Base-by-base conservation (phyloP, 768 basidiomycete species). In the Kwoniella pini region DNA sequence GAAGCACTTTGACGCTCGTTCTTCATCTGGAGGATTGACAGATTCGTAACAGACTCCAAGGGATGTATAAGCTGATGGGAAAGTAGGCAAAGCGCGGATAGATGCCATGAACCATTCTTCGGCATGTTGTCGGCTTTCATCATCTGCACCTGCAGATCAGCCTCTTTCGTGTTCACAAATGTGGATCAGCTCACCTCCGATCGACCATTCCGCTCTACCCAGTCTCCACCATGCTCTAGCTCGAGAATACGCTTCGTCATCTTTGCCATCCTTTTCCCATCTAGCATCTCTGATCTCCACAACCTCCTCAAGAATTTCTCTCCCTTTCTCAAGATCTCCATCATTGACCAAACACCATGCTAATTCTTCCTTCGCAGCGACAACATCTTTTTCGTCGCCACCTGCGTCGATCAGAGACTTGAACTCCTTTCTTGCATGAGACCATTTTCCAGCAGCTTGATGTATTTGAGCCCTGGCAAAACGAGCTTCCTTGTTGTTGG, bases 11-110 rank as follows among this genome's bases (percentile, higher is more conserved):
- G 90, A 88, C 0, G 95, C 89, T 36, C 94, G 86, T 5, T 85
- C 84, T 22, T 85, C 86, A 77, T 98, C 94, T 0, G 87, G 85
- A 0, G 91, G 91, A 11, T 81, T 79, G 3, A 84, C 80, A 58
- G 80, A 82, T 40, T 92, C 88, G 77, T 98, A 98, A 79, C 93
- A 93, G 46, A 90, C 81, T 6, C 96, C 96, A 2, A 99, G 84
- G 0, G 91, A 91, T 2, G 95, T 95, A 76, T 91, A 98, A 0
- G 96, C 87, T 1, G 96, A 88, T 0, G 95, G 92, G 74, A 87
- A 96, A 9, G 84, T 81, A 0, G 89, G 77, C 51, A 84, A 84
- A 28, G 84, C 85, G 71, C 91, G 90, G 30, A 97, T 83, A 0
- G 95, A 83, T 2, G 82, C 80, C 64, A 96, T 89, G 79, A 89